phyloP scores from a whole-genome alignment of 73 alveolate genomes.

The Stentor coeruleus region DNA sequence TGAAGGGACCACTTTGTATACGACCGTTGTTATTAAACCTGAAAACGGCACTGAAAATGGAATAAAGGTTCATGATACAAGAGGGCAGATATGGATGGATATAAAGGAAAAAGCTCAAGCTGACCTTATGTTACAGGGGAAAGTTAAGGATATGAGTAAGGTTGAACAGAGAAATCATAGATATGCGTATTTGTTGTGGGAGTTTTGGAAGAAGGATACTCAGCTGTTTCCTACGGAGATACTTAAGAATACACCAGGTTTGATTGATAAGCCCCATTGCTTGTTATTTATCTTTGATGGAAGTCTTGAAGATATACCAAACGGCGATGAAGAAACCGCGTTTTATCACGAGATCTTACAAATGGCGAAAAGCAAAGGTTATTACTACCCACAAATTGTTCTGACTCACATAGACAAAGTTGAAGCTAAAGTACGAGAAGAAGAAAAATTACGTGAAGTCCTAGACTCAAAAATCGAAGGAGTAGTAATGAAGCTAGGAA shows the following conservation, averaged over 20 bases:
- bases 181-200: constrained; percentile 65
- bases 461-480: constrained; percentile 66
- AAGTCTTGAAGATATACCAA: constrained; percentile 74
- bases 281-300: constrained; percentile 88
- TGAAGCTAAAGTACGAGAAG: constrained; percentile 47
- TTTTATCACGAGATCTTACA: constrained; percentile 77
- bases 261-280: constrained; percentile 69
- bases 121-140: constrained; percentile 67
- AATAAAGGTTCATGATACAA: constrained; percentile 46
- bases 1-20: constrained; percentile 46
- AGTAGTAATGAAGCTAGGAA: constrained; percentile 59
- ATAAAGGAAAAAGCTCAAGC: constrained; percentile 65
- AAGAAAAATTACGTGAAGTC: constrained; percentile 52
- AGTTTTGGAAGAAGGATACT: constrained; percentile 74
- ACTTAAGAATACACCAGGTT: constrained; percentile 46
- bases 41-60: constrained; percentile 23
- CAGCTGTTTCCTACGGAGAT: constrained; percentile 73
- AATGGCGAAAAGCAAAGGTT: constrained; percentile 71
- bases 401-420: constrained; percentile 67
- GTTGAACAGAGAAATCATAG: constrained; percentile 63
- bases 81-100: constrained; percentile 80
- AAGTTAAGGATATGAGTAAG: constrained; percentile 70
- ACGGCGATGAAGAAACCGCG: constrained; percentile 75
- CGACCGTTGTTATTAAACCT: constrained; percentile 33
- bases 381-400: constrained; percentile 76